Base-by-base conservation (phyloP, 2,329 filamentous ascomycete genomes). In the Neocucurbitaria cava region DNA sequence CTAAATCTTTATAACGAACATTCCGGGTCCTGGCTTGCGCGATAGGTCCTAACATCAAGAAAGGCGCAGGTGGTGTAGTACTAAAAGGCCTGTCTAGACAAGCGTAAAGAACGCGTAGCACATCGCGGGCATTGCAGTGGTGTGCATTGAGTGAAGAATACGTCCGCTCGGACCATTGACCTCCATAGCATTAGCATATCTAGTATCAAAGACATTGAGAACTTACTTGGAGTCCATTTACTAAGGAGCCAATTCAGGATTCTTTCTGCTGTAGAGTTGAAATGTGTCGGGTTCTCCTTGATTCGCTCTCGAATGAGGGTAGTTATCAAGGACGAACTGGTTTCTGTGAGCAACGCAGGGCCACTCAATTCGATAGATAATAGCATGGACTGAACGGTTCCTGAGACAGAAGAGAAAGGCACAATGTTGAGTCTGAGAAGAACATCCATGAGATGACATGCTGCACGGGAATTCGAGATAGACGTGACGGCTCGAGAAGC, bases 241-340 rank as follows among this genome's bases (percentile, higher is more conserved):
- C 87, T 84, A 64, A 92, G 87, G 1, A 95, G 74, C 95, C 95
- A 99, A 64, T 87, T 83, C 51, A 95, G 85, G 31, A 95, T 83
- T 65, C 90, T 86, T 59, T 87, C 89, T 33, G 86, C 87, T 3
- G 87, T 89, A 35, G 82, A 81, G 62, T 87, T 85, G 61, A 85
- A 90, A 31, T 85, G 85, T 53, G 85, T 88, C 1, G 91, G 89
- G 40, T 89, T 86, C 65, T 88, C 84, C 24, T 84, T 82, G 61
- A 89, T 87, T 47, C 87, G 85, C 36, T 87, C 78, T 51, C 87
- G 83, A 31, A 95, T 79, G 38, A 96, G 74, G 49, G 85, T 84
- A 15, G 84, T 80, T 85, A 96, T 91, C 36, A 99, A 74, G 2
- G 83, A 79, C 17, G 94, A 79, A 3, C 91, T 89, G 1, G 92